Conservation (phyloP, 306 rosid species). For the Citrullus mucosospermus region DNA sequence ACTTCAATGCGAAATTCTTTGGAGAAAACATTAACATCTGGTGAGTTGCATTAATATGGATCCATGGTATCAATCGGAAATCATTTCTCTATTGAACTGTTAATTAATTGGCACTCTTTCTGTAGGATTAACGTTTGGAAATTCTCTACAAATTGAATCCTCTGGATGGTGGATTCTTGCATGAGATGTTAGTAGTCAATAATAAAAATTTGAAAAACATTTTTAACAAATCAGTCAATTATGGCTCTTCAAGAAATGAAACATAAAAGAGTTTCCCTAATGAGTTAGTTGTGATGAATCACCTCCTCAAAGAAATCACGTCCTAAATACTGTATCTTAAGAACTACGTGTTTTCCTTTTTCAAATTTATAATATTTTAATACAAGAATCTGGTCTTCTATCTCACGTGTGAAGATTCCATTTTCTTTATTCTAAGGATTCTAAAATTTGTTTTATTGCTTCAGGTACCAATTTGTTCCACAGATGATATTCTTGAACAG, state of each 20-base stretch:
- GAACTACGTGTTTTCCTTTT: not conserved
- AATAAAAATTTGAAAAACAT: not conserved
- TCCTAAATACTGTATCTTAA: not conserved
- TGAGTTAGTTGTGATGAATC: not conserved
- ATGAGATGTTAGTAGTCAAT: not conserved
- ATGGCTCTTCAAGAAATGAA: not conserved
- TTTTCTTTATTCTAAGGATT: not conserved
- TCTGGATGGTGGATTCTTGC: not conserved
- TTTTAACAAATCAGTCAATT: not conserved
- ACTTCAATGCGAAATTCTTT: conserved; percentile 35
- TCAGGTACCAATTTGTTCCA: conserved; percentile 81
- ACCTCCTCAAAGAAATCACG: not conserved
- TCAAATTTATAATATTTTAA: not conserved
- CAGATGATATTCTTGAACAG: conserved; percentile 75
- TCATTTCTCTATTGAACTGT: conserved; percentile 1
- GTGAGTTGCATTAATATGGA: conserved; percentile 18
- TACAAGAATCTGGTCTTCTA: not conserved
- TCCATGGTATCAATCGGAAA: not conserved
- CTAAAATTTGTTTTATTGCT: conserved; percentile 1
- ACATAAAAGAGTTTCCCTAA: not conserved
- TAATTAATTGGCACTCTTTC: not conserved
- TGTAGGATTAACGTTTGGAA: not conserved
- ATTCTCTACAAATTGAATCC: not conserved
- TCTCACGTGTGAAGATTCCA: not conserved
- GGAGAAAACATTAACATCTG: conserved; percentile 43